Evolutionary conservation across 768 basidiomycete species (phyloP).

Genomic region (Tylopilus sp.): DNA sequence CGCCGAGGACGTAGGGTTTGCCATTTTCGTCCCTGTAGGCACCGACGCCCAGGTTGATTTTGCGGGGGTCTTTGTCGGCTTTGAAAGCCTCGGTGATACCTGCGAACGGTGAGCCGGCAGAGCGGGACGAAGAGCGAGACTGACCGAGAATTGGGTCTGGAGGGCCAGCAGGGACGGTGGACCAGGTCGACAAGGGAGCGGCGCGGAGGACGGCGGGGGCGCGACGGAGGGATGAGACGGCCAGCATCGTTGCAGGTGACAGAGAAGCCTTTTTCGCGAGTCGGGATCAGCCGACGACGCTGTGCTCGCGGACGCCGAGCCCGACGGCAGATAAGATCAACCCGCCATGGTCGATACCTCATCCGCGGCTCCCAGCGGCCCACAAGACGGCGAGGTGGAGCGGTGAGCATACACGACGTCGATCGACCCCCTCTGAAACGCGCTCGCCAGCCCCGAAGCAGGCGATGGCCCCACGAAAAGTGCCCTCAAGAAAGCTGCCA

Average conservation of each 20-base stretch:
- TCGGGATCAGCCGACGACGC: constrained; percentile 9
- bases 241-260: constrained; percentile 33
- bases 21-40: constrained; percentile 93
- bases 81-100: constrained; percentile 96
- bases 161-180: constrained; percentile 79
- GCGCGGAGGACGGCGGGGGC: constrained; percentile 38
- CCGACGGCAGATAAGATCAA: background rate
- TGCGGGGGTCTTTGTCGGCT: constrained; percentile 85
- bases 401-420: constrained; percentile 4
- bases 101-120: constrained; percentile 27
- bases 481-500: constrained; percentile 88
- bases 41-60: constrained; percentile 98
- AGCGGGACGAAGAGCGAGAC: constrained; percentile 16
- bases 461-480: constrained; percentile 71
- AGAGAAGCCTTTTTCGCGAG: background rate
- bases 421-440: background rate
- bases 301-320: background rate
- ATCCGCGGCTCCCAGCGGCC: no score
- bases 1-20: constrained; percentile 89
- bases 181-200: constrained; percentile 69
- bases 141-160: constrained; percentile 91
- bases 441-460: constrained; percentile 19
- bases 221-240: constrained; percentile 41
- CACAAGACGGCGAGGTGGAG: constrained; percentile 7
- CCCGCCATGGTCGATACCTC: background rate